Base-by-base conservation (phyloP, 1,284 basidiomycete species). In the Ceratobasidium theobromae region DNA sequence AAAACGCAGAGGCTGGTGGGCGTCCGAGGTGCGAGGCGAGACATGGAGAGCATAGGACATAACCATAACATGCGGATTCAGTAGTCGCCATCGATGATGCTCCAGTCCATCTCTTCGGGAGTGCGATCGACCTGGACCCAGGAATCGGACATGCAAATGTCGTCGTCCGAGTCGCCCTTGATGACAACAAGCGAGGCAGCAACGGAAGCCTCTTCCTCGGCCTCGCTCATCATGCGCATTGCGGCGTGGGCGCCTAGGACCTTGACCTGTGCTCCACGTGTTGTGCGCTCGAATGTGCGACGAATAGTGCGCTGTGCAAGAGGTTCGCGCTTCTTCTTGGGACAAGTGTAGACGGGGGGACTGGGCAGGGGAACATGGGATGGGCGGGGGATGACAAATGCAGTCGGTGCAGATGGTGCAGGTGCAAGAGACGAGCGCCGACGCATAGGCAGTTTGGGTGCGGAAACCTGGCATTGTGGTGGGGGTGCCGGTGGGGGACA, bases 271-370 rank as follows among this genome's bases (percentile, higher is more conserved):
- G 58, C 58, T 16, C 58, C 58, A 12, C 58, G 58, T 32, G 58
- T 45, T 18, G 58, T 62, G 23, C 46, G 45, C 40, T 62, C 58
- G 38, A 62, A 62, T 21, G 45, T 49, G 9, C 58, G 45, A n/a
- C 48, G 58, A 23, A 62, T 38, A 1, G 46, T 62, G 27, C 58
- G 58, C n/a, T 62, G 58, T n/a, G 46, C 58, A 25, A 62, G 58
- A 8, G 58, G 35, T 18, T 62, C 58, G 58, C 58, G 58, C 25
- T 62, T 62, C 38, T 62, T 62, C 58, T 62, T 62, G n/a, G 8
- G 8, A 3, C 23, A 4, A 1, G 35, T 5, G 14, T 5, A 9
- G 1, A 41, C n/a, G 4, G 58, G 58, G 11, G 58, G 58, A 40
- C 46, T 51, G 16, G 58, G 58, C 4, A 62, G 45, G 4, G 58